A percentile compares a stretch with the other conserved stretches of the same genome.
These are phyloP conservation scores for Auricularia sp. DNA, from an alignment of 768 basidiomycete species.

Conservation along the genomic window DNA sequence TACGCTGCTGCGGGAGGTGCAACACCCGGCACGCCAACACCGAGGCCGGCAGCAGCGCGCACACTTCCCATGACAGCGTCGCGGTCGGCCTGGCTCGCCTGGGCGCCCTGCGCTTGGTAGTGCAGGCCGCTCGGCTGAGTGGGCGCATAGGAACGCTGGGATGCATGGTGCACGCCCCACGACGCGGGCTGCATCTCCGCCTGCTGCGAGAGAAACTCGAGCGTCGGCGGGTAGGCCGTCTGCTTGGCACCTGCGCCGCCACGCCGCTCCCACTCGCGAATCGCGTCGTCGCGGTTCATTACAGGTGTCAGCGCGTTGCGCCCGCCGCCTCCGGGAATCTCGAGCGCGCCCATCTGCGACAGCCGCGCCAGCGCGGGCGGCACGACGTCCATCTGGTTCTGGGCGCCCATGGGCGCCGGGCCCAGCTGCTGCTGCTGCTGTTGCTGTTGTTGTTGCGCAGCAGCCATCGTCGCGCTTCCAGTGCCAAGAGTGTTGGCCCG, in stretches of 20 bases:
- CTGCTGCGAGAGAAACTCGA: constrained; percentile 89
- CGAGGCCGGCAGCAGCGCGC: constrained; percentile 48
- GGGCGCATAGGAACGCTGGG: constrained; percentile 25
- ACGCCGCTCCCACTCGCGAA: constrained; percentile 91
- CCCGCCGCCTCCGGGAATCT: constrained; percentile 49
- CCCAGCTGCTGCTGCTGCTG: neutral
- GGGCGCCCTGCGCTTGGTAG: neutral
- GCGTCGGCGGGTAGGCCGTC: constrained; percentile 70
- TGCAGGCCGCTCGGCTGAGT: neutral
- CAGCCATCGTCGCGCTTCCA: neutral
- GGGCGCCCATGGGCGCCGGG: neutral
- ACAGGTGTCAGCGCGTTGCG: constrained; percentile 87
- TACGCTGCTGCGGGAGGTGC: constrained; percentile 38
- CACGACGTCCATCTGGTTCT: constrained; percentile 77
- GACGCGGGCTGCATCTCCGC: constrained; percentile 67
- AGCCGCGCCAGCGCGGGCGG: constrained; percentile 87
- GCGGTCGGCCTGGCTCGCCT: constrained; percentile 2
- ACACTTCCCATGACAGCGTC: constrained; percentile 79
- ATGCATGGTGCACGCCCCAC: constrained; percentile 31
- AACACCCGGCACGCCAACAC: constrained; percentile 28
- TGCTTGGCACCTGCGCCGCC: constrained; percentile 58
- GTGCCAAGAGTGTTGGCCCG: constrained; percentile 68
- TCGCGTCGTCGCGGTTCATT: constrained; percentile 86
- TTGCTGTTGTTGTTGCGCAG: neutral
- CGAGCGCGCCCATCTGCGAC: constrained; percentile 75